Evolutionary conservation across 495 filamentous ascomycete genomes (phyloP), one percentile per base, ranked within the genome.

Genomic region (Daldinia caldariorum): DNA sequence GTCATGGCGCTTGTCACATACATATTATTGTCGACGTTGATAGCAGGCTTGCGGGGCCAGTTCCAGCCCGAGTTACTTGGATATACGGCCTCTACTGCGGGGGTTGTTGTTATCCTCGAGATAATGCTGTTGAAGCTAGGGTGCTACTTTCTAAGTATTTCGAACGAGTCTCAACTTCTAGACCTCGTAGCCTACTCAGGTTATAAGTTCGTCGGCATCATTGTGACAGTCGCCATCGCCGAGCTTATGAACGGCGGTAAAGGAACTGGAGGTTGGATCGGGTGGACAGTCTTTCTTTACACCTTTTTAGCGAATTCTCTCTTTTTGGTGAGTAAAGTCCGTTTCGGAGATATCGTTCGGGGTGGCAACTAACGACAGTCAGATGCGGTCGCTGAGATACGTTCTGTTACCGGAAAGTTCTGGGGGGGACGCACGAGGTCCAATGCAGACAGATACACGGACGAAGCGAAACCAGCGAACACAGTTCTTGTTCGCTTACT

Each of bases 181-280:
- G 95, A 99, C 70, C 79, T 99, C 38, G 88, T 98, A 41, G 95
- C 96, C 3, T 99, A 99, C 77, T 94, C 91, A 6, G 96, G 96
- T 12, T 99, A 99, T 79, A 99, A 99, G 81, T 99, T 98, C 73
- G 95, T 98, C 43, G 95, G 95, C 8, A 92, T 96, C 60, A 98
- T 97, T 68, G 84, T 91, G 56, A 97, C 92, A 2, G 85, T 97
- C 50, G 82, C 91, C 32, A 79, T 93, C 1, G 89, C 92, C 5
- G 92, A 94, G 79, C 83, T 92, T 18, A 76, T 94, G 47, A 94
- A 89, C 56, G 87, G 89, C 0, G 91, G 91, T 14, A 85, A 87
- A 66, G 92, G 92, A 56, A 94, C 92, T 6, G 90, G 92, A 32
- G 90, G 92, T 34, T 94, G 92, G 92, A 80, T 94, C 51, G 91